phyloP scores from a whole-genome alignment of 2,329 filamentous ascomycete genomes.

The Ploettnerulaceae sp. region DNA sequence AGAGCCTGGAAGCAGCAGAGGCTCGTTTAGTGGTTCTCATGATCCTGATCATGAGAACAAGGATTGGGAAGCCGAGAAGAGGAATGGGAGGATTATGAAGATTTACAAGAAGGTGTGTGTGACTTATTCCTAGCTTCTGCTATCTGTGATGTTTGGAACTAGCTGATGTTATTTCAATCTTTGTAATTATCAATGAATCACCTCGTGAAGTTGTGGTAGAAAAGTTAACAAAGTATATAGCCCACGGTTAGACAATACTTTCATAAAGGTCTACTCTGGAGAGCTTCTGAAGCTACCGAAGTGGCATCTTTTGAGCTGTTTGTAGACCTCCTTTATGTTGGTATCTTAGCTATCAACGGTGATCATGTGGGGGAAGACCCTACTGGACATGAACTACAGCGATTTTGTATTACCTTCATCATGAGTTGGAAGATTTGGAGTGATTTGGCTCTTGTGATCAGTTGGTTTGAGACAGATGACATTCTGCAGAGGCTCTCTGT shows the following conservation, averaged over 20 bases:
- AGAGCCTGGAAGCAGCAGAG: constrained; percentile 21
- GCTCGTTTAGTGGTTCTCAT: constrained; percentile 25
- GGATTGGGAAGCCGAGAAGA: constrained; percentile 35
- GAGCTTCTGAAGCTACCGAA: constrained; percentile 52
- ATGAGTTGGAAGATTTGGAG: constrained; percentile 58
- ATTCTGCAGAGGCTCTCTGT: constrained; percentile 54
- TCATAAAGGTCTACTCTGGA: constrained; percentile 59
- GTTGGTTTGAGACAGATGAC: constrained; percentile 58
- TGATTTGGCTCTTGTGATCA: constrained; percentile 51
- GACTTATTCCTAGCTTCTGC: background rate
- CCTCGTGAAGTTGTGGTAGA: background rate
- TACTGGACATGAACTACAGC: constrained; percentile 49
- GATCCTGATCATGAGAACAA: constrained; percentile 33
- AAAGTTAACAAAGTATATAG: constrained; percentile 18
- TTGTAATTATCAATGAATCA: too few relatives aligned
- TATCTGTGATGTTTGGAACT: too few relatives aligned
- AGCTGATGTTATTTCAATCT: too few relatives aligned
- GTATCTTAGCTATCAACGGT: constrained; percentile 58
- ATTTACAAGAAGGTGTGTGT: constrained; percentile 45
- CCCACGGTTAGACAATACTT: constrained; percentile 62
- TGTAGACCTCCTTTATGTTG: constrained; percentile 54
- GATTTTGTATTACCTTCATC: constrained; percentile 57
- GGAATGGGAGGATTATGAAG: constrained; percentile 44
- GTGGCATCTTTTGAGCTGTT: constrained; percentile 62
- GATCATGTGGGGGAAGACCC: constrained; percentile 55